phyloP scores from a whole-genome alignment of 441 rosid genomes.

The Jatropha podagrica region DNA sequence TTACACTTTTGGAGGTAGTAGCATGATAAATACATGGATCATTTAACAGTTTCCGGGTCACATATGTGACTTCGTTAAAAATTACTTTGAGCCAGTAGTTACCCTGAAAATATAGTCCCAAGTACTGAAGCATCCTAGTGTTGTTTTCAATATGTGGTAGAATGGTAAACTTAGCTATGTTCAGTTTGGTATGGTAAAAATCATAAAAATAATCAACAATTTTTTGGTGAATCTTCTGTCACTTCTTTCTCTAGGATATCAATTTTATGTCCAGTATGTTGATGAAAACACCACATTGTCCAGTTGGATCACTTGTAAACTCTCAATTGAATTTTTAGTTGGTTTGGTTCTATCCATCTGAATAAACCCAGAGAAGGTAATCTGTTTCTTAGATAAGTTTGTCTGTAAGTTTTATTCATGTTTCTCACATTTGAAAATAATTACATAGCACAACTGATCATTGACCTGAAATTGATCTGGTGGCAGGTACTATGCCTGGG shows the following conservation, averaged over 20 bases:
- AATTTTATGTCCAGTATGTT: no score
- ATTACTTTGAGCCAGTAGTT: neutral
- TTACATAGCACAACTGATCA: slow-evolving; percentile 5
- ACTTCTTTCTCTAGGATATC: no score
- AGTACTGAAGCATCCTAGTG: neutral
- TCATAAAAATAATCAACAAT: slow-evolving; percentile 5
- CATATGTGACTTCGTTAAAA: neutral
- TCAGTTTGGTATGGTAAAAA: neutral
- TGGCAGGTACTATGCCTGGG: slow-evolving; percentile 85
- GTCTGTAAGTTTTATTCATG: no score
- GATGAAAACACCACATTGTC: no score
- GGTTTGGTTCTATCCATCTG: no score
- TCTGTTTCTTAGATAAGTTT: no score
- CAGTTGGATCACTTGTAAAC: no score
- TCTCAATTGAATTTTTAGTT: no score
- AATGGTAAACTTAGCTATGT: neutral
- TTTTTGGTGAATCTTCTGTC: neutral
- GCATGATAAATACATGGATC: neutral
- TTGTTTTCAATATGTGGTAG: neutral
- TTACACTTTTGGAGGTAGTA: neutral
- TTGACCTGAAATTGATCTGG: slow-evolving; percentile 22
- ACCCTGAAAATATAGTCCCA: neutral
- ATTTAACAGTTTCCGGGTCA: neutral
- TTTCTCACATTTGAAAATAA: neutral
- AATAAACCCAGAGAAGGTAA: no score